Conservation (phyloP, 73 alveolate species). For the Paramecium tetraurelia region DNA sequence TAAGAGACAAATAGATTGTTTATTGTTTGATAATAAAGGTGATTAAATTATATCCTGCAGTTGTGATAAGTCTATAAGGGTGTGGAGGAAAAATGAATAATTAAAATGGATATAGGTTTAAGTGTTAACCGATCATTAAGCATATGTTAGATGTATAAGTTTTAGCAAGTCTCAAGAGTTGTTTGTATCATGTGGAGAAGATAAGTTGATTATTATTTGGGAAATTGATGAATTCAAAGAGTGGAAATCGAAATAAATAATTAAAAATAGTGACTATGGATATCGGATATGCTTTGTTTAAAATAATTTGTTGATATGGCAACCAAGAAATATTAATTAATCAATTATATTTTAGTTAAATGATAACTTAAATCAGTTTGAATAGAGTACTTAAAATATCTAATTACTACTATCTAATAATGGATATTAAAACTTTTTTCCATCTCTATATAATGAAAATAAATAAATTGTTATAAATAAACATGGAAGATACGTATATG, state of each 20-base stretch:
- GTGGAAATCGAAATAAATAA: background rate
- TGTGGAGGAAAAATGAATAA: background rate
- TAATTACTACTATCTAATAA: background rate
- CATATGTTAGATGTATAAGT: conserved; percentile 3
- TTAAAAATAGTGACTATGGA: background rate
- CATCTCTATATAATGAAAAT: background rate
- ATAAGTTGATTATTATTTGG: background rate
- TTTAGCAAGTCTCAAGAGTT: background rate
- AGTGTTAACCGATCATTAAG: background rate
- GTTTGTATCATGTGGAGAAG: background rate
- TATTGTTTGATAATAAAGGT: background rate
- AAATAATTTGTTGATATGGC: background rate
- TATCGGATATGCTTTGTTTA: background rate
- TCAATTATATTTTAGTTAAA: background rate
- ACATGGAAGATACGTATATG: background rate
- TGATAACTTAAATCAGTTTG: background rate
- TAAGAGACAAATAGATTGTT: background rate
- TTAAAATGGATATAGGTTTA: background rate
- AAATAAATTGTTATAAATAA: background rate
- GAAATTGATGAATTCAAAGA: background rate
- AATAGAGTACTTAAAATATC: background rate
- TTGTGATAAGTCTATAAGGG: background rate
- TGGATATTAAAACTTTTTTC: background rate
- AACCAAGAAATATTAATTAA: background rate
- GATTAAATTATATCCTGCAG: background rate